Conservation (phyloP, 2,329 filamentous ascomycete species). For the Sclerotinia borealis region DNA sequence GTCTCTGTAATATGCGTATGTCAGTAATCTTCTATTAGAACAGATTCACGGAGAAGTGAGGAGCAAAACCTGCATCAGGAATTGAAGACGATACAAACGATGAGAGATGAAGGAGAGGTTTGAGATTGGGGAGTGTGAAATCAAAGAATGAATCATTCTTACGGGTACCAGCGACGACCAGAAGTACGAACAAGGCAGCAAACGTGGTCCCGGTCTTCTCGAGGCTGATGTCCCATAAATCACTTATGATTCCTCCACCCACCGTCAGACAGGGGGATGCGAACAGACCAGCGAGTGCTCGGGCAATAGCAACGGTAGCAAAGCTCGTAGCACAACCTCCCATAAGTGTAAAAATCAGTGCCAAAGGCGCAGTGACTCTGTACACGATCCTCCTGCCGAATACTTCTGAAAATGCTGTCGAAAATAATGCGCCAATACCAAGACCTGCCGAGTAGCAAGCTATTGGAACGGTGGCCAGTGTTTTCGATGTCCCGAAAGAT, state of each 20-base stretch:
- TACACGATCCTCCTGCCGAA: constrained; percentile 12
- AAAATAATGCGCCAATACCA: constrained; percentile 13
- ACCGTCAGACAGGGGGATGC: constrained; percentile 11
- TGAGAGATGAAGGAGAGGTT: background rate
- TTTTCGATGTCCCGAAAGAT: constrained; percentile 4
- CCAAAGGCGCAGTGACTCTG: constrained; percentile 8
- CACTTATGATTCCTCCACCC: constrained; percentile 13
- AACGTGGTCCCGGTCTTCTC: constrained; percentile 14
- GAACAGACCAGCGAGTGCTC: constrained; percentile 12
- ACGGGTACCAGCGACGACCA: constrained; percentile 10
- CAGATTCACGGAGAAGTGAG: background rate
- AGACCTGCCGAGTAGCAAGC: constrained; percentile 14
- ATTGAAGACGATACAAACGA: no score
- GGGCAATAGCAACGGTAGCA: constrained; percentile 1
- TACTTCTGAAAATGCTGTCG: constrained; percentile 12
- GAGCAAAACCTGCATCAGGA: no score
- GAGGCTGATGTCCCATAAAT: constrained; percentile 15
- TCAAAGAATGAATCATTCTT: background rate
- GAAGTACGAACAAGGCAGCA: constrained; percentile 9
- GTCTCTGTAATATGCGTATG: background rate
- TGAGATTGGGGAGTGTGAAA: background rate
- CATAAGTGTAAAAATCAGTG: constrained; percentile 13
- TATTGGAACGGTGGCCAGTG: constrained; percentile 11
- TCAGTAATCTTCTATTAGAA: background rate
- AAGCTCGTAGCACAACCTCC: constrained; percentile 7